Conservation (phyloP, 2,329 filamentous ascomycete species). For the Stachybotrys echinatus region DNA sequence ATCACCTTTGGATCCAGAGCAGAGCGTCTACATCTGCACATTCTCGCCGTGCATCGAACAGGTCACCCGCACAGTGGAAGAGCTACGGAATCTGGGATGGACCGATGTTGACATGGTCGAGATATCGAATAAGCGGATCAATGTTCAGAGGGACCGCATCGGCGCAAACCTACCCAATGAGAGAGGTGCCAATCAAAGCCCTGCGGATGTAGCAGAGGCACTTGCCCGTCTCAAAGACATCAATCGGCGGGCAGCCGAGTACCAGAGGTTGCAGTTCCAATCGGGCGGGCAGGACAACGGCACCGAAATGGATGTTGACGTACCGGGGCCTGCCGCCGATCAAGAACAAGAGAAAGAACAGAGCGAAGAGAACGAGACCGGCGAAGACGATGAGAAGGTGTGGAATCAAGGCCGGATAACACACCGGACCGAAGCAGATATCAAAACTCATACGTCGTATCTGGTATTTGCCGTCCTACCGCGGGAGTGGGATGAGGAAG, state of each 20-base stretch:
- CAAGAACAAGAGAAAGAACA: conserved; percentile 14
- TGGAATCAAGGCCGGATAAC: conserved; percentile 75
- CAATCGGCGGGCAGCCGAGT: conserved; percentile 62
- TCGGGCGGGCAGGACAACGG: conserved; percentile 15
- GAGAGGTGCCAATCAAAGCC: conserved; percentile 63
- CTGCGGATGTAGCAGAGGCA: conserved; percentile 75
- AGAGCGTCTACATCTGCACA: conserved; percentile 76
- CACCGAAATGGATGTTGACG: conserved; percentile 37
- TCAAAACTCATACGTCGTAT: conserved; percentile 97
- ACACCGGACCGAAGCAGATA: conserved; percentile 76
- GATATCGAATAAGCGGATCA: conserved; percentile 71
- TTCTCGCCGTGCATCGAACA: conserved; percentile 98
- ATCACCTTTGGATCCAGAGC: conserved; percentile 65
- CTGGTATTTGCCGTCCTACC: conserved; percentile 88
- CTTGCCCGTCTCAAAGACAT: conserved; percentile 67
- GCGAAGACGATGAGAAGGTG: conserved; percentile 35
- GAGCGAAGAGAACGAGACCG: conserved; percentile 16
- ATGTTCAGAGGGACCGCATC: conserved; percentile 75
- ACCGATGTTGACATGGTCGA: conserved; percentile 92
- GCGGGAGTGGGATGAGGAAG: conserved; percentile 76
- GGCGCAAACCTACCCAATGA: conserved; percentile 62
- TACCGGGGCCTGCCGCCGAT: conserved; percentile 16
- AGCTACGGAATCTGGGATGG: conserved; percentile 79
- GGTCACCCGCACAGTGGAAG: conserved; percentile 78
- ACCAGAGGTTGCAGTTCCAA: conserved; percentile 41